Conservation (phyloP, 2,329 filamentous ascomycete genomes). For the Fusarium incarnatum region DNA sequence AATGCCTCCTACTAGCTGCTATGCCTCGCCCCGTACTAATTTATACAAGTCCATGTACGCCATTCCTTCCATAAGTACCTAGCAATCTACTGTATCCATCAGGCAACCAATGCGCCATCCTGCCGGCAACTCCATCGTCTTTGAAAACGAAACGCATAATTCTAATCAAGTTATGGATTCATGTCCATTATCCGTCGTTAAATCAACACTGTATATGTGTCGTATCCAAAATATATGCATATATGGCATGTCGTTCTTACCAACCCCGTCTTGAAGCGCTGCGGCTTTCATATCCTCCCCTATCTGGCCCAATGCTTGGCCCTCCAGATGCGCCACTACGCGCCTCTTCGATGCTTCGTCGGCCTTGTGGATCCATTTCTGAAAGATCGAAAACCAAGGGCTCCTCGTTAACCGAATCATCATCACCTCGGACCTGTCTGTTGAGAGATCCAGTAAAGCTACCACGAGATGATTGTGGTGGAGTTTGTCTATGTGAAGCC, state of each 20-base stretch:
- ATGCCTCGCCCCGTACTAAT: conserved; percentile 6
- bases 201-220: conserved; percentile 14
- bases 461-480: conserved; percentile 59
- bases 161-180: conserved; percentile 14
- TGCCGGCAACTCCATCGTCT: conserved; percentile 29
- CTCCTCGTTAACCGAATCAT: conserved; percentile 71
- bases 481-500: conserved; percentile 56
- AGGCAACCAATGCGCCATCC: conserved; percentile 33
- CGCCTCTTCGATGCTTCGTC: conserved; percentile 69
- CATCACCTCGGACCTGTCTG: conserved; percentile 56
- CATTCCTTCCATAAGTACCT: conserved; percentile 17
- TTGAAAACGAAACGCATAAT: conserved; percentile 25
- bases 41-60: conserved; percentile 31
- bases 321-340: conserved; percentile 53
- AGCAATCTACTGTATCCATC: conserved; percentile 19
- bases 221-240: conserved; percentile 21
- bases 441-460: conserved; percentile 58
- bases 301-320: conserved; percentile 50
- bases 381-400: conserved; percentile 79
- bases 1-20: conserved; percentile 6
- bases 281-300: conserved; percentile 55
- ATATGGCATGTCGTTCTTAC: conserved; percentile 39
- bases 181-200: conserved; percentile 1
- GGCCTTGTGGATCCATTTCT: conserved; percentile 71
- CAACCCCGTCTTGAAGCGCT: conserved; percentile 54